These are phyloP conservation scores for Phialophora expanda DNA, from an alignment of 2,329 filamentous ascomycete genomes.

Conservation along the genomic window DNA sequence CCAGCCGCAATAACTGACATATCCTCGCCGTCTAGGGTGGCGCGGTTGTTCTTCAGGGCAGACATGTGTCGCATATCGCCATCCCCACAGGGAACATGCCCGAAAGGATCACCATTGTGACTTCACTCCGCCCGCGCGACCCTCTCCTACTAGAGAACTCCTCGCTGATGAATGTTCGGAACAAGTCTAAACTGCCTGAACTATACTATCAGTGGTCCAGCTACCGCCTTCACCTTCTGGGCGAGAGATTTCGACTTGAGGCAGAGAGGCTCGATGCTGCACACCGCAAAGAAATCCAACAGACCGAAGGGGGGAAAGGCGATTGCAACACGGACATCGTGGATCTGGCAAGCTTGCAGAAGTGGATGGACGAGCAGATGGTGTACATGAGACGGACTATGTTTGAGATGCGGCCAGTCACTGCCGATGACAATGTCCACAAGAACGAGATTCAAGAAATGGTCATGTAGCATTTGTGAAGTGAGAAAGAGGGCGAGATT, in stretches of 20 bases:
- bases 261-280: conserved; percentile 9
- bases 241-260: conserved; percentile 52
- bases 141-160: conserved; percentile 63
- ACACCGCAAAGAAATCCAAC: conserved; percentile 2
- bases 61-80: conserved; percentile 69
- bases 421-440: conserved; percentile 4
- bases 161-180: conserved; percentile 63
- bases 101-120: conserved; percentile 70
- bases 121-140: conserved; percentile 65
- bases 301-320: not conserved
- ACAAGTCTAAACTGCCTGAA: conserved; percentile 61
- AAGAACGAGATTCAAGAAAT: conserved; percentile 13
- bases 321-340: not conserved
- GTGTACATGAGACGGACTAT: conserved; percentile 15
- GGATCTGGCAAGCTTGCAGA: conserved; percentile 6
- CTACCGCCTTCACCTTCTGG: conserved; percentile 67
- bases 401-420: conserved; percentile 16
- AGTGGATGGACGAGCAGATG: conserved; percentile 15
- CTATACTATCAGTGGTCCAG: conserved; percentile 66
- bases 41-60: conserved; percentile 67
- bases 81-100: conserved; percentile 62
- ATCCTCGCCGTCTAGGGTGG: conserved; percentile 54
- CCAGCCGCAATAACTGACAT: not conserved
- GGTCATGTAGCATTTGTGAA: not conserved
- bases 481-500: not conserved